A percentile compares a stretch with the other conserved stretches of the same genome.
Evolutionary conservation across 257 asterid species (phyloP).

Genomic region (Solanum clarkiae): DNA sequence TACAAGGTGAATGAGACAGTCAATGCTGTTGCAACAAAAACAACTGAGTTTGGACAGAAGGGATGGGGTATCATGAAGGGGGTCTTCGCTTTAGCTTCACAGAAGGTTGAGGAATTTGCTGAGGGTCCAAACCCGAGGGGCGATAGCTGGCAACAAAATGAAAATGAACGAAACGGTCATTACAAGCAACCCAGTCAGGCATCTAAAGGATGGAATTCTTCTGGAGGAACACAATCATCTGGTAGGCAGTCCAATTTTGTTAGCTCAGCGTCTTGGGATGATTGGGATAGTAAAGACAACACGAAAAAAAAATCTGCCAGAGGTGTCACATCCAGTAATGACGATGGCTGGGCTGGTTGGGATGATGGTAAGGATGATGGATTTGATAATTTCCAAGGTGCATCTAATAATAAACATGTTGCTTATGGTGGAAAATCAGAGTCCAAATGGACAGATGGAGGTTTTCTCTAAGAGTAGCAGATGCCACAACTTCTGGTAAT

Average conservation of each 20-base stretch:
- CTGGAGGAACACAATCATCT: conserved; percentile 25
- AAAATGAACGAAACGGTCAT: conserved; percentile 28
- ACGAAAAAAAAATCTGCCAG: conserved; percentile 34
- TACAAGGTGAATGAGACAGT: conserved; percentile 78
- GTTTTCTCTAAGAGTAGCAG: conserved; percentile 47
- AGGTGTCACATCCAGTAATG: conserved; percentile 25
- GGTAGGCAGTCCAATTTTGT: conserved; percentile 26
- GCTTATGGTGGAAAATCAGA: conserved; percentile 52
- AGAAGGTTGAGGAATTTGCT: conserved; percentile 82
- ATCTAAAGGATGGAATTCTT: conserved; percentile 46
- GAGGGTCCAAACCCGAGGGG: conserved; percentile 32
- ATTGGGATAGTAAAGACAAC: conserved; percentile 57
- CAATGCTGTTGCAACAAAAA: conserved; percentile 60
- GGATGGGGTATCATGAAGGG: conserved; percentile 93
- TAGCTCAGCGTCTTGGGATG: conserved; percentile 57
- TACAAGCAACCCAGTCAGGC: conserved; percentile 39
- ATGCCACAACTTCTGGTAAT: conserved; percentile 1
- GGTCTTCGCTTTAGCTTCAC: conserved; percentile 85
- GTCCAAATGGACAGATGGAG: conserved; percentile 60
- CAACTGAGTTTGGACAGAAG: conserved; percentile 78
- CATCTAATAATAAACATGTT: conserved; percentile 30
- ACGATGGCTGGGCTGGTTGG: conserved; percentile 93
- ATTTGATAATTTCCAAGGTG: conserved; percentile 30
- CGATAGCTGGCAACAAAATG: conserved; percentile 56
- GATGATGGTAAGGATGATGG: conserved; percentile 69